Evolutionary conservation across 2,329 filamentous ascomycete species (phyloP), one percentile per base, ranked within the genome.

Genomic region (Lasiodiplodia sp.): DNA sequence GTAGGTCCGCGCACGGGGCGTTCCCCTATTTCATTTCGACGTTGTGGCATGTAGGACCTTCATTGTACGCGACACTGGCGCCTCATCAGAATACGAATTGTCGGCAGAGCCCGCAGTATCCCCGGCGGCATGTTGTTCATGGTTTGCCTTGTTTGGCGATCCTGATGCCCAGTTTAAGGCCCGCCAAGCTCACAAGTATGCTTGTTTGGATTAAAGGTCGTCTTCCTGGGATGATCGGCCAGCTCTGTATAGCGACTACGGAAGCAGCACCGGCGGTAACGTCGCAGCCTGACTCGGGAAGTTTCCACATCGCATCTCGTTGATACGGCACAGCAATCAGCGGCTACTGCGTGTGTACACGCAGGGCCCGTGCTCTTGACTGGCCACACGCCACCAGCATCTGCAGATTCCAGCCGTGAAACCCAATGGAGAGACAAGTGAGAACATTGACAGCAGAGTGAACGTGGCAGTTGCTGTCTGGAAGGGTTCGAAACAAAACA

Each of bases 11-110:
- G 47, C 44, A 11, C 44, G 18, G n/a, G 60, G 44, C 60, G 28
- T 21, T 52, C 60, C 60, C 60, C 28, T 64, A 52, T 38, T 40
- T 64, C 28, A 64, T 52, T 64, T 64, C 21, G 4, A 14, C 6
- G 18, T n/a, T 64, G n/a, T 25, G 60, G 14, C 60, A n/a, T 64
- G 28, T 38, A 52, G 38, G 58, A 64, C 2, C 25, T 51, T 25
- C 58, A 62, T 49, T 49, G 58, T 31, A 31, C 21, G 58, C 37
- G 58, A 49, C 40, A 44, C 38, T 62, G 58, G 40, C 40, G 37
- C 58, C 10, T 49, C 40, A 21, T 64, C 60, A 38, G 47, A 31
- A 52, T 52, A 64, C 60, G 60, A 64, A 44, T 28, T 6, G 11
- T 25, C 28, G 31, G 18, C n/a, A 10, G 37, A 44, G 10, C 31